Evolutionary conservation across 176 grass and related monocot species (phyloP), one percentile per base, ranked within the genome.

Genomic region (Hsuehochloa calcarea): DNA sequence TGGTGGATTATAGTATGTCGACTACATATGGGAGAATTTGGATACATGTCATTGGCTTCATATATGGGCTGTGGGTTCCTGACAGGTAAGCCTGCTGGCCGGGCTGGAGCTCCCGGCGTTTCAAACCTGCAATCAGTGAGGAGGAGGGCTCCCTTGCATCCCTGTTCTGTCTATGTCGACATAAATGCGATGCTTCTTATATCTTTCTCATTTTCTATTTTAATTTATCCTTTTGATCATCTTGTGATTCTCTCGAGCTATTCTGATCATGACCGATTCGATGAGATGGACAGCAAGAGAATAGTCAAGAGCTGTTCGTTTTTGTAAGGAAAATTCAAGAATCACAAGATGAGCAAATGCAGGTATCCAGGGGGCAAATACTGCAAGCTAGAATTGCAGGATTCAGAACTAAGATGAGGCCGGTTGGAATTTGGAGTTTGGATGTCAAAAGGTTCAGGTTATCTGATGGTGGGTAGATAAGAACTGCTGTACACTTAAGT

Each of bases 121-220:
- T 78, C 72, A 31, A 20, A 27, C 54, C 34, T 71, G 19, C 84
- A 86, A 90, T 90, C 83, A 86, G 72, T 77, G 83, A 45, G 73
- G 55, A 56, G 72, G 78, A 82, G 88, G 83, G 88, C 83, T 89
- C 83, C 63, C 71, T 43, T 89, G 65, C 70, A 66, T 55, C 78
- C 83, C 78, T 68, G 88, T 82, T 86, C 83, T 69, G 71, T 86
- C 84, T 9, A 75, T 25, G 79, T 90, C 72, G 1, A 77, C 74
- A 46, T 86, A 31, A 81, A 65, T 63, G 20, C 41, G 44, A 86
- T 77, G 83, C 71, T 86, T 86, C 83, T 41, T 82, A 69, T 26
- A 40, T 10, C 63, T 43, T 90, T 89, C 78, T 70, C 25, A 4
- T 0, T 38, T 60, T 54, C 10, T 56, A 15, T 55, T 63, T 68